These are phyloP conservation scores for Penicillium digitatum DNA, from an alignment of 2,329 filamentous ascomycete species.

Conservation along the genomic window DNA sequence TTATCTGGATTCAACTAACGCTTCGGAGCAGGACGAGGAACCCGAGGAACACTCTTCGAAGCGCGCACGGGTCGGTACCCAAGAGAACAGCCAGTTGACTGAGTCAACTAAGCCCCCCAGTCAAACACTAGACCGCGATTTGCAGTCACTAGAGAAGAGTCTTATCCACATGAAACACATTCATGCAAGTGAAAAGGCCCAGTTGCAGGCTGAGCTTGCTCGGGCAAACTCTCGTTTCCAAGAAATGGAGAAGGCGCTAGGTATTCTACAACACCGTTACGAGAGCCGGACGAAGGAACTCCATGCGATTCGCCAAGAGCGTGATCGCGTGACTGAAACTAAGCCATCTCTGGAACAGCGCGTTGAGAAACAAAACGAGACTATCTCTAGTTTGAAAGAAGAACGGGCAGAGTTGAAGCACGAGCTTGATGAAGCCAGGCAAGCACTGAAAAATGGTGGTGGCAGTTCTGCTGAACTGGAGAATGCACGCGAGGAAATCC, in stretches of 20 bases:
- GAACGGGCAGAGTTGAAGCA: constrained; percentile 36
- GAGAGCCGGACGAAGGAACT: constrained; percentile 40
- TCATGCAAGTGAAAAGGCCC: constrained; percentile 31
- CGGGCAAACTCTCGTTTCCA: constrained; percentile 27
- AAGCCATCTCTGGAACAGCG: constrained; percentile 31
- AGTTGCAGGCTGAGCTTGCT: constrained; percentile 28
- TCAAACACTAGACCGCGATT: constrained; percentile 29
- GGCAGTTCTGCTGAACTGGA: constrained; percentile 43
- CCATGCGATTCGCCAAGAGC: constrained; percentile 37
- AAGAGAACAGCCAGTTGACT: constrained; percentile 37
- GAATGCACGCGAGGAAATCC: constrained; percentile 39
- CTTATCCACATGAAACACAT: constrained; percentile 32
- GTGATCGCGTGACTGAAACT: constrained; percentile 31
- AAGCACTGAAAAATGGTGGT: constrained; percentile 38
- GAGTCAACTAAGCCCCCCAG: constrained; percentile 33
- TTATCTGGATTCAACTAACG: constrained; percentile 10
- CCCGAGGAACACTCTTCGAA: constrained; percentile 32
- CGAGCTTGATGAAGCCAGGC: constrained; percentile 40
- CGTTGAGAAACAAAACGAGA: constrained; percentile 36
- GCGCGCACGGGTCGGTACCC: constrained; percentile 37
- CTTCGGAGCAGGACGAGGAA: constrained; percentile 31
- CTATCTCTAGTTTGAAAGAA: constrained; percentile 41
- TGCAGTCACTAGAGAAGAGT: constrained; percentile 28
- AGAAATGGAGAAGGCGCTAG: constrained; percentile 34
- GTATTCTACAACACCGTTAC: constrained; percentile 43